phyloP scores from a whole-genome alignment of 441 rosid species.

The Gossypium gossypioides region DNA sequence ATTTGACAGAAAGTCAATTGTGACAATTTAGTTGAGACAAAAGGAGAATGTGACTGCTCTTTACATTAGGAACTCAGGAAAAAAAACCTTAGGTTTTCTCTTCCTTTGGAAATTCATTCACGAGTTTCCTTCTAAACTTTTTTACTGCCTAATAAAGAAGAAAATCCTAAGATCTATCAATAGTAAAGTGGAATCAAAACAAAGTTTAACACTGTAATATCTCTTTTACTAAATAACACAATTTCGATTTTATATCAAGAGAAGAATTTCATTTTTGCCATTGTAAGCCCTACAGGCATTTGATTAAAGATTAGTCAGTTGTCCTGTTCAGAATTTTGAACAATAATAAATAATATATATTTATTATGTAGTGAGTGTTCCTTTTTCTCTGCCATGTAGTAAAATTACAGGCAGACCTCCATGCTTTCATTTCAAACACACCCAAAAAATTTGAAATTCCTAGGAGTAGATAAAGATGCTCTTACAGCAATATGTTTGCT shows the following conservation, averaged over 20 bases:
- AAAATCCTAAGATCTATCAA: neutral
- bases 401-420: neutral
- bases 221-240: neutral
- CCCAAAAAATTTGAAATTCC: neutral
- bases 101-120: neutral
- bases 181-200: neutral
- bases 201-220: neutral
- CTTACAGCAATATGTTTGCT: constrained; percentile 94
- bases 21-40: neutral
- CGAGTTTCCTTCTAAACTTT: neutral
- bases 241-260: neutral
- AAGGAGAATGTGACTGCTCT: neutral
- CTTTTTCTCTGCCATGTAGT: neutral
- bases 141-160: neutral
- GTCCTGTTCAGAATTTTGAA: neutral
- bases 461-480: constrained; percentile 17
- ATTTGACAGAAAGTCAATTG: neutral
- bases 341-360: neutral
- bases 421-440: constrained; percentile 7
- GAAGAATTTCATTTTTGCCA: neutral
- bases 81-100: neutral
- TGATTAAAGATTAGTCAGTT: neutral
- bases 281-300: neutral
- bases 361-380: neutral
- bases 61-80: neutral